phyloP scores from a whole-genome alignment of 1,139 yeast species.

The Candida sanyaensis region DNA sequence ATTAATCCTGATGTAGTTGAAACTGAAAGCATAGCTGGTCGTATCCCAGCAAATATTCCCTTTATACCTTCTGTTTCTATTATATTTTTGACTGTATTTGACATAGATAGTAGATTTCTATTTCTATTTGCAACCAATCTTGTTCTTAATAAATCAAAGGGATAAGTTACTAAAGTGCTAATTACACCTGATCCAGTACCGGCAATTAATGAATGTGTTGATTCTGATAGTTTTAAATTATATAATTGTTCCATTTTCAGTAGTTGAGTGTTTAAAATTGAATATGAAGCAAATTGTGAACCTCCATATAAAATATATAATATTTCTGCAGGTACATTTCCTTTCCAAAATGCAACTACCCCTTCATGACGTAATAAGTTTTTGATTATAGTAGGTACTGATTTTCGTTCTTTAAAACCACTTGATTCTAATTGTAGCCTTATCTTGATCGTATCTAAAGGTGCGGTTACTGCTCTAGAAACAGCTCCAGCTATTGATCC shows the following conservation, averaged over 20 bases:
- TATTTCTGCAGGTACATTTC: slow-evolving; percentile 88
- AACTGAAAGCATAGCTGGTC: slow-evolving; percentile 63
- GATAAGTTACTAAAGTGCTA: slow-evolving; percentile 78
- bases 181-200: slow-evolving; percentile 79
- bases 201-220: slow-evolving; percentile 56
- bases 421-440: slow-evolving; percentile 62
- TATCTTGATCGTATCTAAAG: slow-evolving; percentile 86
- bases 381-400: slow-evolving; percentile 19
- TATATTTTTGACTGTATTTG: slow-evolving; percentile 44
- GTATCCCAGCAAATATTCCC: slow-evolving; percentile 67
- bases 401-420: slow-evolving; percentile 13
- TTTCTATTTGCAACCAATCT: slow-evolving; percentile 65
- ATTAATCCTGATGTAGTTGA: slow-evolving; percentile 68
- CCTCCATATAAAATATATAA: slow-evolving; percentile 87
- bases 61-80: slow-evolving; percentile 46
- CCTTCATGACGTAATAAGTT: slow-evolving; percentile 39
- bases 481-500: slow-evolving; percentile 76
- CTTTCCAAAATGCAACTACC: slow-evolving; percentile 77
- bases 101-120: slow-evolving; percentile 48
- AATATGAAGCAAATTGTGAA: slow-evolving; percentile 75
- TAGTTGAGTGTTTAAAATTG: slow-evolving; percentile 50
- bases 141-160: slow-evolving; percentile 85
- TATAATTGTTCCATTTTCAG: slow-evolving; percentile 26
- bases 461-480: slow-evolving; percentile 78
- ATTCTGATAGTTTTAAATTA: slow-evolving; percentile 29